Base-by-base conservation (phyloP, 2,329 filamentous ascomycete genomes). In the Fusarium sp. region DNA sequence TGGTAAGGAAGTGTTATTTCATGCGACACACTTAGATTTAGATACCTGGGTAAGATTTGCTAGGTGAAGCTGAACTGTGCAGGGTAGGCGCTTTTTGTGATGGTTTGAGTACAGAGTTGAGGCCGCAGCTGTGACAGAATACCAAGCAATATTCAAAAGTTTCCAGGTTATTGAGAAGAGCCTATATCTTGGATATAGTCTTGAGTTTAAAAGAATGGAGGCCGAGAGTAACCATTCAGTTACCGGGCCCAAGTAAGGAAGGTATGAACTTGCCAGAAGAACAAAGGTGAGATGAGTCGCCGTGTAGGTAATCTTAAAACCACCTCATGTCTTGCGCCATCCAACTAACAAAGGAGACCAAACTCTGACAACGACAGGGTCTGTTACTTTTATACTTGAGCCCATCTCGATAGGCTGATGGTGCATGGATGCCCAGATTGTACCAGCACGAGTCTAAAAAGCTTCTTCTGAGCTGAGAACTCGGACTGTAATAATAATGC, bases 261-360 rank as follows among this genome's bases (percentile, higher is more conserved):
- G 50, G 49, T 12, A 46, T 25, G 44, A 30, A 59, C 35, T 32
- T 53, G 30, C 56, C 60, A 71, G 42, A 56, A 66, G 65, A 60
- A 67, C 30, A 71, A 58, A 69, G 50, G 58, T 67, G 69, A 70
- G 68, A 67, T 70, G 64, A 69, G 57, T 72, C 80, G 79, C 79
- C 33, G 46, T 53, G 21, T 81, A 80, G 80, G 81, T 78, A 79
- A 80, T 79, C 77, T 79, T 78, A 80, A 83, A 76, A 79, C 80
- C 75, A 80, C 79, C 82, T 82, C 80, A 76, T 81, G 80, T 82
- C 81, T 84, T 81, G 82, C 84, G 82, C 83, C 83, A 84, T 84
- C 76, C 75, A 76, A 81, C 67, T 76, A 76, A 73, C 40, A 71
- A 77, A 80, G 76, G 77, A 79, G 80, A 74, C 66, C 40, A 80